Conservation (phyloP, 148 eudicot genomes). For the Silene uniflora region DNA sequence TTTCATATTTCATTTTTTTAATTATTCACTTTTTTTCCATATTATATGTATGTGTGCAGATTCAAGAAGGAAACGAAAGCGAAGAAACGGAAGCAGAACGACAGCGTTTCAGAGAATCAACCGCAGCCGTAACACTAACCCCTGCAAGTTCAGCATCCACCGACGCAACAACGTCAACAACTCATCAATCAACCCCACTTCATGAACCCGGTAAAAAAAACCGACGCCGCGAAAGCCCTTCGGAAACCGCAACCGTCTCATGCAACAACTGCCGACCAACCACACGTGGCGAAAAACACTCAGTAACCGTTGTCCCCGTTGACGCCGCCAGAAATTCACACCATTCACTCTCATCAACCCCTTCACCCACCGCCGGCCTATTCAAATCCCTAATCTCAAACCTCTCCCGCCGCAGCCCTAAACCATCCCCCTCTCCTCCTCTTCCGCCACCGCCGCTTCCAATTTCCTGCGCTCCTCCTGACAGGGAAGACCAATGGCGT, state of each 20-base stretch:
- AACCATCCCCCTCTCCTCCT: constrained; percentile 24
- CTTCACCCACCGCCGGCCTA: constrained; percentile 47
- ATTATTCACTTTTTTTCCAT: neutral
- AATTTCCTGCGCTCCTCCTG: constrained; percentile 9
- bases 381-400: constrained; percentile 56
- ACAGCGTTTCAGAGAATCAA: constrained; percentile 36
- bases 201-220: constrained; percentile 28
- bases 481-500: constrained; percentile 65
- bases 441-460: constrained; percentile 19
- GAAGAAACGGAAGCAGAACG: constrained; percentile 52
- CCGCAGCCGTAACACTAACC: constrained; percentile 29
- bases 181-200: constrained; percentile 49
- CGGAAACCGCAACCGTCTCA: constrained; percentile 34
- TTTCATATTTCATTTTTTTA: neutral
- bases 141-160: constrained; percentile 21
- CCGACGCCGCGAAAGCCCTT: neutral
- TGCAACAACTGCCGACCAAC: constrained; percentile 86
- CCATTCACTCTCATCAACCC: constrained; percentile 18
- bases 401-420: constrained; percentile 54
- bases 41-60: constrained; percentile 34
- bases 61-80: constrained; percentile 76
- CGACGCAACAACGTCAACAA: neutral
- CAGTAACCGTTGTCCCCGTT: constrained; percentile 50
- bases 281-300: constrained; percentile 46
- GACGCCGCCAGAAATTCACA: constrained; percentile 31